Percentiles rank a stretch among this genome's conserved stretches.
Conservation (phyloP, 192 early-diverging fungal genomes). For the Linderina pennispora region DNA sequence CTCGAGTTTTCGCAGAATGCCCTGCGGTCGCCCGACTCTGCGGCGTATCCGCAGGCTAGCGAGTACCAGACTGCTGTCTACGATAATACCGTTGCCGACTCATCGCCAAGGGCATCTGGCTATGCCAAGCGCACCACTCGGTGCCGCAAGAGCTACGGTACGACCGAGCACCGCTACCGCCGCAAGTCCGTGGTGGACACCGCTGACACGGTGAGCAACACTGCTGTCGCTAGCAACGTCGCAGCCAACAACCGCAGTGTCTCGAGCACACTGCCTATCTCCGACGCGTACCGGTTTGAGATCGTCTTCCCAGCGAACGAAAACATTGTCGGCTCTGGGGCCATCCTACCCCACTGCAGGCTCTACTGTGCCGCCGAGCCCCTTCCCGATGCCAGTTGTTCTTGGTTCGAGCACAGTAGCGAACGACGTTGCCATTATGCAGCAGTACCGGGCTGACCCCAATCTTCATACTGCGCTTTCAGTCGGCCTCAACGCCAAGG, state of each 20-base stretch:
- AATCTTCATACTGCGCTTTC: no score
- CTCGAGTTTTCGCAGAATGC: constrained; percentile 29
- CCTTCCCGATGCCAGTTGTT: no score
- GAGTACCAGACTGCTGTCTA: neutral
- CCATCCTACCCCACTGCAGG: constrained; percentile 4
- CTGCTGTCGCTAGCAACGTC: constrained; percentile 4
- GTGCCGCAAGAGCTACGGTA: constrained; percentile 11
- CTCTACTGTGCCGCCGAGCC: neutral
- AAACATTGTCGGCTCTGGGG: no score
- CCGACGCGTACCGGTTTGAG: constrained; percentile 26
- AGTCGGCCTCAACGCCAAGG: no score
- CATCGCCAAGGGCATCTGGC: no score
- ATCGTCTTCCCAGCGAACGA: constrained; percentile 37
- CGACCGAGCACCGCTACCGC: constrained; percentile 47
- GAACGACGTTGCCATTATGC: no score
- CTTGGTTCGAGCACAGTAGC: no score
- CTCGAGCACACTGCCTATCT: constrained; percentile 13
- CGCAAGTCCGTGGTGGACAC: constrained; percentile 40
- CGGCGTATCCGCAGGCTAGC: no score
- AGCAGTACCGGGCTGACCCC: no score
- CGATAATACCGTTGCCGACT: neutral
- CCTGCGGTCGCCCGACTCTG: constrained; percentile 1
- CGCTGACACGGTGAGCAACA: constrained; percentile 4
- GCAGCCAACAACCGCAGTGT: constrained; percentile 19
- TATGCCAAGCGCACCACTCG: no score